A percentile compares a stretch with the other conserved stretches of the same genome.
Evolutionary conservation across 768 basidiomycete genomes (phyloP).

Genomic region (Phylloporus scabripes): DNA sequence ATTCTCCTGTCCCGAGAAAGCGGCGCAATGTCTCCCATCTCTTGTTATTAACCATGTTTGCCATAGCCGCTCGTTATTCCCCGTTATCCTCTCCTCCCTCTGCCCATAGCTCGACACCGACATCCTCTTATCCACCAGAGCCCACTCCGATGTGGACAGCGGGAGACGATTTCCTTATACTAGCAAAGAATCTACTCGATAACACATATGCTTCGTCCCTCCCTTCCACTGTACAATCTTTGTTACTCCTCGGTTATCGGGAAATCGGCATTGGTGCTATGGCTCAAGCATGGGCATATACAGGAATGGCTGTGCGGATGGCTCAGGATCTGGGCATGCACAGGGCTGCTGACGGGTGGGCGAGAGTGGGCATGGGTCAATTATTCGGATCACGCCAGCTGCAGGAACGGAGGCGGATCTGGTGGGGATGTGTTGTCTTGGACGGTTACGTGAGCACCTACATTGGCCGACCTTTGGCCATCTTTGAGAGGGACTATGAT

Average conservation of each 20-base stretch:
- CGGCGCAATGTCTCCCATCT: constrained; percentile 53
- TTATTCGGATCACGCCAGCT: constrained; percentile 60
- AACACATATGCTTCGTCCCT: constrained; percentile 64
- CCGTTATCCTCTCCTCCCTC: constrained; percentile 22
- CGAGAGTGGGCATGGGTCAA: constrained; percentile 47
- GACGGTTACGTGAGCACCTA: constrained; percentile 77
- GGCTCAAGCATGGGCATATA: constrained; percentile 82
- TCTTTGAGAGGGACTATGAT: constrained; percentile 73
- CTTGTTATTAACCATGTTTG: constrained; percentile 77
- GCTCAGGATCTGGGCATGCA: constrained; percentile 86
- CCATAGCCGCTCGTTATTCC: constrained; percentile 73
- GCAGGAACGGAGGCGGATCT: constrained; percentile 66
- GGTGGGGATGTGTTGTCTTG: constrained; percentile 75
- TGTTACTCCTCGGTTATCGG: constrained; percentile 76
- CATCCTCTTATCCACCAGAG: constrained; percentile 37
- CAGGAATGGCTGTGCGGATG: constrained; percentile 90
- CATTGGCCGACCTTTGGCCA: constrained; percentile 72
- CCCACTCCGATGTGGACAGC: constrained; percentile 71
- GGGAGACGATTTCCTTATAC: constrained; percentile 65
- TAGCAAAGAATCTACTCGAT: constrained; percentile 64
- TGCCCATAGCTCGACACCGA: constrained; percentile 26
- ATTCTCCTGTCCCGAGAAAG: constrained; percentile 33
- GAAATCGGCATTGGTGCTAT: constrained; percentile 88
- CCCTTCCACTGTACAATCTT: constrained; percentile 69
- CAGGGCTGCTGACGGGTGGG: constrained; percentile 75